phyloP scores from a whole-genome alignment of 2,329 filamentous ascomycete species.

The Colletotrichum scovillei region DNA sequence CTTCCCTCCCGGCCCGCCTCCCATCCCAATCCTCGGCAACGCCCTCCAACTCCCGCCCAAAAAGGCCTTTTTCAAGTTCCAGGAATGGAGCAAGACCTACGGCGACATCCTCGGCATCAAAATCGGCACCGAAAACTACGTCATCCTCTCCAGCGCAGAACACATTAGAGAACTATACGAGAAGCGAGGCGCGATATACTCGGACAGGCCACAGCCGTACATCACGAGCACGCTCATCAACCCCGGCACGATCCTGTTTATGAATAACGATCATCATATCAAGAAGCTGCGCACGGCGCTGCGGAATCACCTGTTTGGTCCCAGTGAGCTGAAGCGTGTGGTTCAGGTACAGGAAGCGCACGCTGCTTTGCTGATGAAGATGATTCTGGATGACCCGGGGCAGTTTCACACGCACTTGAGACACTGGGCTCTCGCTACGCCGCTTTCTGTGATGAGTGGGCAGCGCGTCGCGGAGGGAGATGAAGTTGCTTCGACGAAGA shows the following conservation, averaged over 20 bases:
- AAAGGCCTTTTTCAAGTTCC: slow-evolving; percentile 41
- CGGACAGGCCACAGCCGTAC: slow-evolving; percentile 47
- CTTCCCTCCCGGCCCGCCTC: slow-evolving; percentile 40
- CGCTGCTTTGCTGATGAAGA: slow-evolving; percentile 35
- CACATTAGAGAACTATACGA: slow-evolving; percentile 51
- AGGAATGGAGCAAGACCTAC: slow-evolving; percentile 47
- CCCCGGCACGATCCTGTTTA: slow-evolving; percentile 27
- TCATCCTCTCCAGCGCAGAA: slow-evolving; percentile 46
- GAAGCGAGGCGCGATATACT: slow-evolving; percentile 49
- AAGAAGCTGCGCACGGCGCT: slow-evolving; percentile 23
- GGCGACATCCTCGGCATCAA: slow-evolving; percentile 48
- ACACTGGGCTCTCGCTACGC: slow-evolving; percentile 41
- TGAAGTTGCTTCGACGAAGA: slow-evolving; percentile 26
- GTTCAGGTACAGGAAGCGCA: slow-evolving; percentile 38
- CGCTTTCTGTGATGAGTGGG: slow-evolving; percentile 40
- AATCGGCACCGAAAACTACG: slow-evolving; percentile 44
- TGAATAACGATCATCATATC: slow-evolving; percentile 20
- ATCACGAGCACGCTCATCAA: slow-evolving; percentile 41
- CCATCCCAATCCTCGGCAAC: slow-evolving; percentile 41
- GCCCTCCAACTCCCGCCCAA: slow-evolving; percentile 40
- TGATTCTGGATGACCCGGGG: slow-evolving; percentile 35
- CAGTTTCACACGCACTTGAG: slow-evolving; percentile 36
- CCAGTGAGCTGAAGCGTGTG: slow-evolving; percentile 36
- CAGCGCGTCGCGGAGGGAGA: slow-evolving; percentile 33
- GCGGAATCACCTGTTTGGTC: slow-evolving; percentile 38